Evolutionary conservation across 108 stramenopile species (phyloP).

Genomic region (Bacterosira constricta): DNA sequence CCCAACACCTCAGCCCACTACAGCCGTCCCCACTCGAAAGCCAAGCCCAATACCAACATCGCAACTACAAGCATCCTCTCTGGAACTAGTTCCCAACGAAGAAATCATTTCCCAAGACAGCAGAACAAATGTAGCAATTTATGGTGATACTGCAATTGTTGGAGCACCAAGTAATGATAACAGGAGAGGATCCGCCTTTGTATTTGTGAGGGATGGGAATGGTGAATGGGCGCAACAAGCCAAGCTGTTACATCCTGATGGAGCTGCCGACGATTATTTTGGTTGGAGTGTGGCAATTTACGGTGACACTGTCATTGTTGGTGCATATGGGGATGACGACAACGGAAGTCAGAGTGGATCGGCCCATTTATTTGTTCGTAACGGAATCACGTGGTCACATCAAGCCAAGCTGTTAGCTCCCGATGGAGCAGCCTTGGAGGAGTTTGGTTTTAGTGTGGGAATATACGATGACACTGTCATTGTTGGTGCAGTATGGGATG

Average conservation of each 20-base stretch:
- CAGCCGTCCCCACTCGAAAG: no score
- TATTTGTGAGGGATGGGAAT: constrained; percentile 15
- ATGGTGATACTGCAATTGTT: neutral
- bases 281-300: constrained; percentile 26
- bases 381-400: constrained; percentile 10
- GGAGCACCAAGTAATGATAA: constrained; percentile 25
- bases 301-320: constrained; percentile 17
- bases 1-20: no score
- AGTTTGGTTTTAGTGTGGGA: constrained; percentile 34
- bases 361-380: constrained; percentile 26
- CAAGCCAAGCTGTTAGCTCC: constrained; percentile 23
- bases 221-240: constrained; percentile 24
- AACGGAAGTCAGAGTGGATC: constrained; percentile 19
- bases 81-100: no score
- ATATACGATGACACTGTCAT: constrained; percentile 27
- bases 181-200: constrained; percentile 18
- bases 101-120: no score
- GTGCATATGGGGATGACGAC: constrained; percentile 24
- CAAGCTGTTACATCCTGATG: constrained; percentile 20
- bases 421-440: constrained; percentile 23
- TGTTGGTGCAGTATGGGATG: constrained; percentile 22
- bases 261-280: constrained; percentile 17
- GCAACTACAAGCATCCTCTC: no score
- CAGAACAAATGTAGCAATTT: neutral
- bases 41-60: no score